Evolutionary conservation across 1,284 basidiomycete genomes (phyloP).

Genomic region (Trichosporon coremiiforme): DNA sequence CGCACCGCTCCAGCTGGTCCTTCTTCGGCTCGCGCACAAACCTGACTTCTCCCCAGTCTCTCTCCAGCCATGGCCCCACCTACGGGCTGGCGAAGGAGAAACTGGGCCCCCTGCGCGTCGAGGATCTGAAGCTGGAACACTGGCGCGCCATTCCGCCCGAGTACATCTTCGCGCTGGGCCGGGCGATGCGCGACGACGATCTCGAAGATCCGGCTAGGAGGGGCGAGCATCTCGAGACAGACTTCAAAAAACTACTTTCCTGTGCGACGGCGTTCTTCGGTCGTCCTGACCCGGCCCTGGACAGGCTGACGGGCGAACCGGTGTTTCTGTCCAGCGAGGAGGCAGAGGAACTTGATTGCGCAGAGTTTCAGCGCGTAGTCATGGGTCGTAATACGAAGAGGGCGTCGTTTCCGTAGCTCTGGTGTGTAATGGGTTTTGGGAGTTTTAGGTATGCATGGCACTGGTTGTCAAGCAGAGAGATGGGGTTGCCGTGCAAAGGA

Average conservation of each 20-base stretch:
- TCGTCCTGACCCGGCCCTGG: constrained; percentile 1
- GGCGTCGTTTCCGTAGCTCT: neutral
- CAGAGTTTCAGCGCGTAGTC: neutral
- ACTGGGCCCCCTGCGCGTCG: neutral
- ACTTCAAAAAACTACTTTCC: constrained; percentile 10
- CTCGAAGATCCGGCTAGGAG: neutral
- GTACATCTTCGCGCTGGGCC: constrained; percentile 9
- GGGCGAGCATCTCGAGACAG: constrained; percentile 12
- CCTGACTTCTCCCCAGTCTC: neutral
- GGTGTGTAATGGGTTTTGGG: neutral
- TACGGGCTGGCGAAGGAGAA: neutral
- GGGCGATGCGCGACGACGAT: constrained; percentile 17
- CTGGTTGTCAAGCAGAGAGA: neutral
- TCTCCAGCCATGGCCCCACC: neutral
- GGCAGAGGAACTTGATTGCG: constrained; percentile 14
- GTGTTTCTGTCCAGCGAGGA: constrained; percentile 1
- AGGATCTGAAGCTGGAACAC: neutral
- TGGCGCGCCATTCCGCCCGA: constrained; percentile 9
- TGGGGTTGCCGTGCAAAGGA: too few species aligned
- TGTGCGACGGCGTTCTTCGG: constrained; percentile 13
- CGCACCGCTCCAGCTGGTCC: neutral
- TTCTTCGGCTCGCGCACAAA: neutral
- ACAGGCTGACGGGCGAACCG: constrained; percentile 6
- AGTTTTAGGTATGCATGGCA: neutral
- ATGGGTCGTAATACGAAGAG: neutral